These are phyloP conservation scores for Eragrostis nindensis DNA, from an alignment of 176 grass and related monocot genomes.

Conservation along the genomic window DNA sequence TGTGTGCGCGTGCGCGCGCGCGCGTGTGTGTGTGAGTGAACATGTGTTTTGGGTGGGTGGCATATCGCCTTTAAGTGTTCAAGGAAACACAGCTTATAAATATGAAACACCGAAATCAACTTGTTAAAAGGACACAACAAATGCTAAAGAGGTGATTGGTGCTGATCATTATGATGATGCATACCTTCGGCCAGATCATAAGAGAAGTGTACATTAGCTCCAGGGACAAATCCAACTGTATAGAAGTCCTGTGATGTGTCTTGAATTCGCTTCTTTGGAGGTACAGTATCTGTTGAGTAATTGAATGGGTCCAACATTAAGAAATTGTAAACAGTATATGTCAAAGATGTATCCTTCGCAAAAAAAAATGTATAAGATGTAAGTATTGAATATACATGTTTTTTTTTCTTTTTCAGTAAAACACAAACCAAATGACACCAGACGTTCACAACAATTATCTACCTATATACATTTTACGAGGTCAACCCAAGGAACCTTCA, in stretches of 20 bases:
- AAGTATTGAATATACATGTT: background rate
- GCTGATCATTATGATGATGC: constrained; percentile 10
- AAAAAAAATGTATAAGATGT: background rate
- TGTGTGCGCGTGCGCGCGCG: too few relatives aligned
- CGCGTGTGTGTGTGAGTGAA: too few relatives aligned
- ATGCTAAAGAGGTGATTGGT: background rate
- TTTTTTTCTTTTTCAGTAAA: background rate
- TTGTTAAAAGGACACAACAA: background rate
- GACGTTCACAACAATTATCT: background rate
- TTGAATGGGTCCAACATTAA: constrained; percentile 23
- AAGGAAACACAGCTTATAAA: constrained; percentile 7
- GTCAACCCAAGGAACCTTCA: constrained; percentile 19
- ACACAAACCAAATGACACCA: background rate
- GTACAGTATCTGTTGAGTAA: constrained; percentile 80
- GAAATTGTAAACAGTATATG: constrained; percentile 11
- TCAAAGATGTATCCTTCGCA: constrained; percentile 8
- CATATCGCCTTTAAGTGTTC: background rate
- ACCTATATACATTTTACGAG: constrained; percentile 5
- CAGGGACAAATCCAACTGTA: constrained; percentile 84
- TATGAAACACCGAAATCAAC: background rate
- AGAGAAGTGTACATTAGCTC: constrained; percentile 87
- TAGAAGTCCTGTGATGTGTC: constrained; percentile 89
- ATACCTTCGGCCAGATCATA: constrained; percentile 91
- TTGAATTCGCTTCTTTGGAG: constrained; percentile 81
- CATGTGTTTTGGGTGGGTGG: background rate